A percentile compares a stretch with the other conserved stretches of the same genome.
phyloP scores from a whole-genome alignment of 2,329 filamentous ascomycete species.

The Stagonosporopsis chrysanthemi region DNA sequence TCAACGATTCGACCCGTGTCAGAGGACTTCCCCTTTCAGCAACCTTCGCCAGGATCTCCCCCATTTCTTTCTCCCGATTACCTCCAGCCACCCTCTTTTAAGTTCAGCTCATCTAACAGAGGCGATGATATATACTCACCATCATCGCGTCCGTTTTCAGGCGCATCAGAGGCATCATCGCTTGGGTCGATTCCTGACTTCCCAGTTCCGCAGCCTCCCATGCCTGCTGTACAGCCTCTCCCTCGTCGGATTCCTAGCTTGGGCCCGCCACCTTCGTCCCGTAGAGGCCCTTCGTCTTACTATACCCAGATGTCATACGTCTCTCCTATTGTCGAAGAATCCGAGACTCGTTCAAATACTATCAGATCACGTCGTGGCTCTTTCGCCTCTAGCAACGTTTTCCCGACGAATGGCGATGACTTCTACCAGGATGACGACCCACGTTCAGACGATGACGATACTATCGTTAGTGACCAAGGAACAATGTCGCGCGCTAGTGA shows the following conservation, averaged over 20 bases:
- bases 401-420: slow-evolving; percentile 52
- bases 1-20: slow-evolving; percentile 52
- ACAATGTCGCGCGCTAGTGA: slow-evolving; percentile 41
- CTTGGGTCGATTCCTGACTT: slow-evolving; percentile 53
- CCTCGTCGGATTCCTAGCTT: slow-evolving; percentile 52
- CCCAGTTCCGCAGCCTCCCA: slow-evolving; percentile 47
- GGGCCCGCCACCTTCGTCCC: slow-evolving; percentile 58
- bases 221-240: slow-evolving; percentile 45
- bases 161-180: slow-evolving; percentile 50
- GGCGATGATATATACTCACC: slow-evolving; percentile 47
- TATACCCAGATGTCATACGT: slow-evolving; percentile 58
- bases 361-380: slow-evolving; percentile 52
- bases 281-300: slow-evolving; percentile 57
- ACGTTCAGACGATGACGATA: slow-evolving; percentile 50
- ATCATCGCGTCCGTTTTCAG: slow-evolving; percentile 47
- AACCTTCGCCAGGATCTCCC: slow-evolving; percentile 34
- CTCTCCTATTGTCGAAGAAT: slow-evolving; percentile 59
- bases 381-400: slow-evolving; percentile 59
- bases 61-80: slow-evolving; percentile 32
- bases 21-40: slow-evolving; percentile 45
- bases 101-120: slow-evolving; percentile 37
- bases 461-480: slow-evolving; percentile 43
- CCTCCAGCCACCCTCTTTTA: slow-evolving; percentile 31
- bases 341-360: slow-evolving; percentile 55
- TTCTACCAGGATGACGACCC: slow-evolving; percentile 50